Evolutionary conservation across 208 protist species (phyloP).

Genomic region (Wallacemonas collosoma): DNA sequence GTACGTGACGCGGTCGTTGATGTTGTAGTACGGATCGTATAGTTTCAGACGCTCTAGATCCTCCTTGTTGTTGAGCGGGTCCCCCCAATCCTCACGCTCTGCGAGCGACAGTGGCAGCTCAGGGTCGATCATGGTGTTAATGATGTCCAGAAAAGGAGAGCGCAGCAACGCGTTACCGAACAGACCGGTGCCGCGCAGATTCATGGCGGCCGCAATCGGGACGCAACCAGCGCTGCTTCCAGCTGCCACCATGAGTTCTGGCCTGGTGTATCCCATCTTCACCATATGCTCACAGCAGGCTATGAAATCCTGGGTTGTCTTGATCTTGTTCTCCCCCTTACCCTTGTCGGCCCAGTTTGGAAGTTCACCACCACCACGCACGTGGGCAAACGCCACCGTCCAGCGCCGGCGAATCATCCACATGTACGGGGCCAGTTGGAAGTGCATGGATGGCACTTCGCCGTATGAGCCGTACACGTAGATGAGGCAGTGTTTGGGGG

Average conservation of each 20-base stretch:
- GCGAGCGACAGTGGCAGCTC: constrained; percentile 89
- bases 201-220: constrained; percentile 93
- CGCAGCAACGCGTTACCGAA: constrained; percentile 86
- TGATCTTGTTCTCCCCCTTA: constrained; percentile 84
- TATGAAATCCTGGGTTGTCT: constrained; percentile 92
- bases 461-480: constrained; percentile 93
- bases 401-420: constrained; percentile 91
- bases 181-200: constrained; percentile 86
- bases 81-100: constrained; percentile 95
- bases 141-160: constrained; percentile 94
- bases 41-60: constrained; percentile 68
- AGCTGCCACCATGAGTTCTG: constrained; percentile 86
- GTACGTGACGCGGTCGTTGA: constrained; percentile 90
- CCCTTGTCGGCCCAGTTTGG: constrained; percentile 82
- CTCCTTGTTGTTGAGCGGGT: constrained; percentile 77
- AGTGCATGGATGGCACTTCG: constrained; percentile 91
- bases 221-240: constrained; percentile 94
- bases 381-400: constrained; percentile 91
- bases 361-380: constrained; percentile 93
- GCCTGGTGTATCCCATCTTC: constrained; percentile 82
- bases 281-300: constrained; percentile 93
- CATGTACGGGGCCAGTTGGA: constrained; percentile 93
- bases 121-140: constrained; percentile 93
- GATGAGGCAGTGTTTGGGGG: constrained; percentile 88
- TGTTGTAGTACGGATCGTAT: constrained; percentile 92